These are phyloP conservation scores for Sambucus nigra DNA, from an alignment of 129 eudicot species.

Conservation along the genomic window DNA sequence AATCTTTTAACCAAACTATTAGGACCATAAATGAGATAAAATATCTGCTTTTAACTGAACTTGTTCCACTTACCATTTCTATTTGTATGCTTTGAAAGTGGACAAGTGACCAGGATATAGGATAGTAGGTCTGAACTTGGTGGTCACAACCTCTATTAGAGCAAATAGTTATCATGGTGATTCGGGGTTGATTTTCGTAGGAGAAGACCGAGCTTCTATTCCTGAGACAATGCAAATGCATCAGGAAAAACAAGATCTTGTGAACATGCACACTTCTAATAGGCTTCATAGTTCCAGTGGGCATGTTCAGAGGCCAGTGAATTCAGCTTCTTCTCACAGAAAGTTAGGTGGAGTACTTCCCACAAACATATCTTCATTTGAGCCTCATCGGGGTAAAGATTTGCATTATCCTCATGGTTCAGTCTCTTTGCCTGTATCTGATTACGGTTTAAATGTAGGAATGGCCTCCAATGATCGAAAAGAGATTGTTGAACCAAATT, in stretches of 20 bases:
- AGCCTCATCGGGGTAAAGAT: constrained; percentile 12
- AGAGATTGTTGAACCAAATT: constrained; percentile 9
- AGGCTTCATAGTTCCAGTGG: constrained; percentile 8
- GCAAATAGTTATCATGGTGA: constrained; percentile 1
- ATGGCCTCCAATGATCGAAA: constrained; percentile 6
- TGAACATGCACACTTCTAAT: constrained; percentile 12
- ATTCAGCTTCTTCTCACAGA: constrained; percentile 10
- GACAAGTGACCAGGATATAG: no score
- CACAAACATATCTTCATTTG: constrained; percentile 3
- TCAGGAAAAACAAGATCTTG: constrained; percentile 19
- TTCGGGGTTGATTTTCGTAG: background rate
- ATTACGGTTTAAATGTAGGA: constrained; percentile 4
- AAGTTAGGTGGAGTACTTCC: constrained; percentile 10
- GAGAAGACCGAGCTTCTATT: constrained; percentile 7
- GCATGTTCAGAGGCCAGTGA: constrained; percentile 18
- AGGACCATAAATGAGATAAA: no score
- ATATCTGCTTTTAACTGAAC: no score
- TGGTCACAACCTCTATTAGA: no score
- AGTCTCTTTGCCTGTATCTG: constrained; percentile 7
- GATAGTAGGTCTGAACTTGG: no score
- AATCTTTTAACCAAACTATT: no score
- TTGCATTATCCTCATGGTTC: constrained; percentile 14
- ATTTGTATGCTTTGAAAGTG: no score
- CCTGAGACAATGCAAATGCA: constrained; percentile 8
- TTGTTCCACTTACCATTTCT: no score